Evolutionary conservation across 805 yeast genomes (phyloP).

Genomic region (Ogataea ramenticola): DNA sequence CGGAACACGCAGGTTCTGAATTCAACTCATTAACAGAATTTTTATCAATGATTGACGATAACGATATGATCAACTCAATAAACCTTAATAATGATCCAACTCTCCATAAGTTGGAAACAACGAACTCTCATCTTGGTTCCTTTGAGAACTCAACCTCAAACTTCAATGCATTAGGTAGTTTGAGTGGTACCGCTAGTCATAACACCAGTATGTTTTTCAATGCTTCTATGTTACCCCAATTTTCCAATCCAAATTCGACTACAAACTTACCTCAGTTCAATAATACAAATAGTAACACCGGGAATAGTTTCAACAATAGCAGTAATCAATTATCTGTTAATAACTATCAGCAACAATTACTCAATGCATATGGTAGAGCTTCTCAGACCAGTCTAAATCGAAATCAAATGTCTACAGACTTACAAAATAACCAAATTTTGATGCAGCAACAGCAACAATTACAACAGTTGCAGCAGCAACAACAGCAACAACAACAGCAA

Average conservation of each 20-base stretch:
- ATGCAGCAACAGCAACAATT: slow-evolving; percentile 2
- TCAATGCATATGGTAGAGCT: no score
- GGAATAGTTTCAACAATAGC: not conserved
- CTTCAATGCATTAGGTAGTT: slow-evolving; percentile 1
- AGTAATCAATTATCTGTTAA: not conserved
- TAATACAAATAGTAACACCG: slow-evolving; percentile 1
- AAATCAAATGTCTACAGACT: slow-evolving; percentile 3
- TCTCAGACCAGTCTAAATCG: no score
- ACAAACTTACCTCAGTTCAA: slow-evolving; percentile 6
- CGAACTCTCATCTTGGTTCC: slow-evolving; percentile 12
- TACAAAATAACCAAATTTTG: slow-evolving; percentile 4
- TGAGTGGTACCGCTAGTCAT: not conserved
- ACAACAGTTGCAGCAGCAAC: no score
- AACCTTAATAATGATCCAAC: slow-evolving; percentile 29
- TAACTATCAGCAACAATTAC: not conserved
- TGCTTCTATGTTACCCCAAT: not conserved
- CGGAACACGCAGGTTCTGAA: slow-evolving; percentile 91
- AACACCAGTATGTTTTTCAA: not conserved
- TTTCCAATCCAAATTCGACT: not conserved
- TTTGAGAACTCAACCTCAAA: slow-evolving; percentile 14
- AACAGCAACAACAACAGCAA: slow-evolving; percentile 2
- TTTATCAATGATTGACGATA: slow-evolving; percentile 83
- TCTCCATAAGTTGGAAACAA: slow-evolving; percentile 25
- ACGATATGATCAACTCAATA: slow-evolving; percentile 48
- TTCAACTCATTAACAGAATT: slow-evolving; percentile 86